Percentiles rank a stretch among this genome's conserved stretches.
These are phyloP conservation scores for Verticillium klebahnii DNA, from an alignment of 2,329 filamentous ascomycete genomes.

Conservation along the genomic window DNA sequence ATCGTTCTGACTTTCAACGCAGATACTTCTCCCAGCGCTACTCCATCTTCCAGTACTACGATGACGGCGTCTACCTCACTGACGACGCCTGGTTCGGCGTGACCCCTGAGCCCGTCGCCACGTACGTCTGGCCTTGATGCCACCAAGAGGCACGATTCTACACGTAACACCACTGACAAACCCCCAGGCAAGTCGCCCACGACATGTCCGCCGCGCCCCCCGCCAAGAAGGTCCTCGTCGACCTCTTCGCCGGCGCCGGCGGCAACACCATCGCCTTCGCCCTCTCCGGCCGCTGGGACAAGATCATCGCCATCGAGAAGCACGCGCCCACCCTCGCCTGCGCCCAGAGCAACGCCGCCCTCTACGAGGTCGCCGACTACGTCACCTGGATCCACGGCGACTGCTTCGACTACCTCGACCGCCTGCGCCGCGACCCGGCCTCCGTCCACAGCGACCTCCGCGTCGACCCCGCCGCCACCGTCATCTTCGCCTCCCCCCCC, in stretches of 20 bases:
- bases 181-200: constrained; percentile 62
- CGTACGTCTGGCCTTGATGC: constrained; percentile 43
- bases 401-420: constrained; percentile 70
- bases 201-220: constrained; percentile 59
- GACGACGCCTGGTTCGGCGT: constrained; percentile 96
- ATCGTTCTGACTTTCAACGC: not conserved
- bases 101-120: constrained; percentile 86
- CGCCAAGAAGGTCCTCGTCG: constrained; percentile 65
- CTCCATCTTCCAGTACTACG: constrained; percentile 81
- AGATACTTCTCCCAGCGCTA: constrained; percentile 92
- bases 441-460: constrained; percentile 32
- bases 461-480: constrained; percentile 35
- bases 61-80: constrained; percentile 85
- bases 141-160: not conserved
- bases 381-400: constrained; percentile 88
- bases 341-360: constrained; percentile 82
- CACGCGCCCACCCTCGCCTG: constrained; percentile 77
- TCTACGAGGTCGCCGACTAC: constrained; percentile 70
- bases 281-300: constrained; percentile 70
- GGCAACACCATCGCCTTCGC: constrained; percentile 97
- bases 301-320: constrained; percentile 84
- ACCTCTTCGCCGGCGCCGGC: constrained; percentile 86
- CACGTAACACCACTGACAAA: not conserved
- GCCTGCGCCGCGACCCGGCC: constrained; percentile 29
- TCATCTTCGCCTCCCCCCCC: constrained; percentile 54